phyloP scores from a whole-genome alignment of 805 yeast species.

The Wickerhamomyces rabaulensis region DNA sequence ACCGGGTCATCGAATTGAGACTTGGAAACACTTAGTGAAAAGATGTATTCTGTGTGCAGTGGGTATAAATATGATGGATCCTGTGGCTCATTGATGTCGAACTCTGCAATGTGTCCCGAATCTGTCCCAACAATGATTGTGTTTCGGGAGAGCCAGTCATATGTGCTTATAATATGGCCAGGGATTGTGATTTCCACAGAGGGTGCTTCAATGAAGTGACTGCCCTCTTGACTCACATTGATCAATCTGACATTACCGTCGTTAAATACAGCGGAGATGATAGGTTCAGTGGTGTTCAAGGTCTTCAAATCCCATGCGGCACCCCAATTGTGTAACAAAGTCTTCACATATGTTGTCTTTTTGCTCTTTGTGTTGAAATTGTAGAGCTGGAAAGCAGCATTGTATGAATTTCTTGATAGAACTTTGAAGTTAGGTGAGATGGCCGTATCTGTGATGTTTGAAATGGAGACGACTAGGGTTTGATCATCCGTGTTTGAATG shows the following conservation, averaged over 20 bases:
- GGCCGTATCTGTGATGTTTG: conserved; percentile 30
- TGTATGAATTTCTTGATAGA: conserved; percentile 24
- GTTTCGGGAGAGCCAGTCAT: conserved; percentile 37
- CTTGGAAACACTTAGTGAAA: conserved; percentile 28
- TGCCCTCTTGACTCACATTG: conserved; percentile 23
- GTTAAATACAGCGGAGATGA: conserved; percentile 47
- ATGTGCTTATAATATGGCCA: conserved; percentile 36
- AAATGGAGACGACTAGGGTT: conserved; percentile 46
- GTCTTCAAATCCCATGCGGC: conserved; percentile 36
- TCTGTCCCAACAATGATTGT: conserved; percentile 50
- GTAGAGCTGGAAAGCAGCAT: conserved; percentile 43
- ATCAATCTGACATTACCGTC: conserved; percentile 54
- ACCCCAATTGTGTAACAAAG: conserved; percentile 38
- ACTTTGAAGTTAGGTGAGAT: conserved; percentile 23
- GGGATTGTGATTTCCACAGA: conserved; percentile 24
- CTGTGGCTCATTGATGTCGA: conserved; percentile 17
- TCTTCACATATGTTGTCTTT: conserved; percentile 26
- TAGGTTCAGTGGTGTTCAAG: conserved; percentile 34
- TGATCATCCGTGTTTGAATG: conserved; percentile 28
- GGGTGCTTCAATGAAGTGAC: conserved; percentile 6
- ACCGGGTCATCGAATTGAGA: conserved; percentile 29
- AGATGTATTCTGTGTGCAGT: conserved; percentile 33
- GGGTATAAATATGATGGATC: conserved; percentile 34
- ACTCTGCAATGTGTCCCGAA: conserved; percentile 59
- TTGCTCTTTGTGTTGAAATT: conserved; percentile 27